Base-by-base conservation (phyloP, 2,329 filamentous ascomycete genomes). In the Meredithiella fracta region DNA sequence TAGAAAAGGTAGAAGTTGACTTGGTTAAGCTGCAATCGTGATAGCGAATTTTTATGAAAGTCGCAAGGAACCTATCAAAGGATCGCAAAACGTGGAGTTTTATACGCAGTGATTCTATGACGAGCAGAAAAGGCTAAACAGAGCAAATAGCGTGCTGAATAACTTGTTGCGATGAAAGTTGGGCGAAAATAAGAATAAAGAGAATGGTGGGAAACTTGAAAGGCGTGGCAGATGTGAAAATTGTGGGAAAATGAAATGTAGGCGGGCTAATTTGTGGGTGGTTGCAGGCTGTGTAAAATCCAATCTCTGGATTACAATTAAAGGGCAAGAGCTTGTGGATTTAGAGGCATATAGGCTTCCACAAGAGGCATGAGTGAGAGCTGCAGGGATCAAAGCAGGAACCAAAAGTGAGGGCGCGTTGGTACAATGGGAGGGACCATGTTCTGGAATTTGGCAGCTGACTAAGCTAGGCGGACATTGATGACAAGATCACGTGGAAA, bases 371-470 rank as follows among this genome's bases (percentile, higher is more conserved):
- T 14, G 44, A 49, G 38, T 25, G 44, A 22, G 20, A 23, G 44
- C 44, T 49, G 22, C 44, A 49, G 44, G 44, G 44, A 49, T 49
- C 7, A 49, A 49, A 49, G 44, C 44, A 49, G 44, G 20, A 25
- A 49, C 44, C 44, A 9, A 14, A 49, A 26, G 8, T 42, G 11
- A 15, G 17, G 22, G 20, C 44, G 44, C 44, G 44, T 49, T 49
- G 20, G 44, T 8, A 3, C 22, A 49, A 25, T 49, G 44, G 20
- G 20, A 49, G 15, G n/a, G n/a, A 15, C 14, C 38, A 17, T 17
- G 23, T 17, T 49, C 11, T 49, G 44, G 22, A 8, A 34, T 34
- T 11, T 34, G 3, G 44, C 2, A 20, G 44, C 17, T 49, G 44
- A 49, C 44, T 49, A 49, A 49, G 44, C 3, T 26, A 29, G 22